Base-by-base conservation (phyloP, 2,329 filamentous ascomycete species). In the Colletotrichum chrysophilum region DNA sequence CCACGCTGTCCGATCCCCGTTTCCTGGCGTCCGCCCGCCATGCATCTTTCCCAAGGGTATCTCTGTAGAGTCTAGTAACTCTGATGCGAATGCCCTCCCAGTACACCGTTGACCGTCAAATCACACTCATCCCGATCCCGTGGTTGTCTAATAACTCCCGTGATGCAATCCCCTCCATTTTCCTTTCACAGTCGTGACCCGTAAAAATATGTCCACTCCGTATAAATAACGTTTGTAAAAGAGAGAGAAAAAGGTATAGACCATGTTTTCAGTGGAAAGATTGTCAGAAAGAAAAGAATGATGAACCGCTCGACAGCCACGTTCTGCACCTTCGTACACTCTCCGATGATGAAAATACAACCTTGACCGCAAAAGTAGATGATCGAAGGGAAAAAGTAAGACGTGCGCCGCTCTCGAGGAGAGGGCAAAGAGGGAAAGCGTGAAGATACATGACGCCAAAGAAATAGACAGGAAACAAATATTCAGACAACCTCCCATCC, bases 51-150 rank as follows among this genome's bases (percentile, higher is more conserved):
- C 56, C 32, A 24, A n/a, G 43, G 34, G 65, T 74, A 70, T 74
- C 64, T 76, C 64, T 56, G 58, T 58, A 70, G 73, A 79, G 79
- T 79, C 77, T 80, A 71, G 60, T 36, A 80, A 79, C 80, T 78
- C 76, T 66, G 56, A 76, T 74, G 78, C 76, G 76, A 70, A 70
- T 70, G 61, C 62, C 69, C 43, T 21, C n/a, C 14, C 7, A 10
- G 21, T 26, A 4, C 69, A 36, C 43, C 28, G 21, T 26, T n/a
- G 5, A n/a, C 43, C 14, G 12, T 24, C 18, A 24, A 24, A 62
- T 66, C 58, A 21, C 67, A 26, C 67, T 7, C 43, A 13, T 52
- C 32, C n/a, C 32, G 24, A 36, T 34, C 52, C 68, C 32, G 52
- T 61, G 68, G 68, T 38, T 36, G 72, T 75, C 72, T 75, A 32